Evolutionary conservation across 2,329 filamentous ascomycete species (phyloP).

Genomic region (Paraphoma sp.): DNA sequence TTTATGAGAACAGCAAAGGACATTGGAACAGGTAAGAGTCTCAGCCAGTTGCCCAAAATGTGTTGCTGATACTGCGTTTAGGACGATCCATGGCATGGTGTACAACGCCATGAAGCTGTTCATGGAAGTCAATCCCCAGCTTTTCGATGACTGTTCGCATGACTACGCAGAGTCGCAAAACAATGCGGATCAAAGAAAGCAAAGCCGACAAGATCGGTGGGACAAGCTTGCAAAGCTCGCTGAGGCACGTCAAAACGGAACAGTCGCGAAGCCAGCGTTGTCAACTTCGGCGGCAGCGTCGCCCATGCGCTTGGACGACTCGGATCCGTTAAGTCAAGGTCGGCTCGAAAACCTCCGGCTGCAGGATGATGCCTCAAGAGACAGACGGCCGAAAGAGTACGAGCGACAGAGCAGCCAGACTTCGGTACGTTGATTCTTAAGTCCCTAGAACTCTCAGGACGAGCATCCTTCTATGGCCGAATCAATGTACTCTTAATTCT

Average conservation of each 20-base stretch:
- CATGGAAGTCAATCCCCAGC: constrained; percentile 98
- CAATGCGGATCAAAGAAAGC: constrained; percentile 83
- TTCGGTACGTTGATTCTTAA: constrained; percentile 54
- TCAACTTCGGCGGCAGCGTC: constrained; percentile 45
- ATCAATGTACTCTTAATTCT: constrained; percentile 51
- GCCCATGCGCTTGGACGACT: constrained; percentile 69
- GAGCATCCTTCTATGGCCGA: constrained; percentile 47
- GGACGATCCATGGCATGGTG: constrained; percentile 99
- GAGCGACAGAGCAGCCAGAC: constrained; percentile 49
- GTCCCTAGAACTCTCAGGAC: constrained; percentile 48
- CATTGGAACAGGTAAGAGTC: constrained; percentile 91
- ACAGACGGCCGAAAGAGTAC: constrained; percentile 49
- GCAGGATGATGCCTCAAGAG: constrained; percentile 70
- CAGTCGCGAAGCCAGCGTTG: constrained; percentile 33
- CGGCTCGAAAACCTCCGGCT: constrained; percentile 88
- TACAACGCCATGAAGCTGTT: constrained; percentile 99
- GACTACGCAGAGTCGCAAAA: constrained; percentile 98
- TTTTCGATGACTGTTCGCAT: constrained; percentile 98
- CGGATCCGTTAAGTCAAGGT: constrained; percentile 80
- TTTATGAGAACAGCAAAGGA: constrained; percentile 98
- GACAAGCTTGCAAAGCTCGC: constrained; percentile 83
- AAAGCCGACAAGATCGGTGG: constrained; percentile 85
- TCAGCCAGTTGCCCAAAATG: too few relatives aligned
- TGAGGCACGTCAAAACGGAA: constrained; percentile 67
- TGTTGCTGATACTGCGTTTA: constrained; percentile 49